Percentiles rank a stretch among this genome's conserved stretches.
These are phyloP conservation scores for Auricularia heimuer DNA, from an alignment of 768 basidiomycete genomes.

Conservation along the genomic window DNA sequence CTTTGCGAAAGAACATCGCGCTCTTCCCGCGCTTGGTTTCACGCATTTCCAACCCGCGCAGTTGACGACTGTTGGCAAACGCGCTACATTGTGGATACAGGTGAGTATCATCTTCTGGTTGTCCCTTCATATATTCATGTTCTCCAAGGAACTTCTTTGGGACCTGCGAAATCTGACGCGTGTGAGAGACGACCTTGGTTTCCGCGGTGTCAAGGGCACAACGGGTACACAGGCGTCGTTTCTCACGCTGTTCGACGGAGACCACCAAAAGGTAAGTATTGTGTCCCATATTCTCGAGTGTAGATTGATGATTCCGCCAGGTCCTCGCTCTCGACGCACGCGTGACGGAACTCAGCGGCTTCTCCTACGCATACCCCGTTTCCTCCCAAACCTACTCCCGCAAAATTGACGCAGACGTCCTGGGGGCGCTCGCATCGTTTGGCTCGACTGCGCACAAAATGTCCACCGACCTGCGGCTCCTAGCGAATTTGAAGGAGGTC, in stretches of 20 bases:
- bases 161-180: slow-evolving; percentile 89
- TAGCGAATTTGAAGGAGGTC: slow-evolving; percentile 95
- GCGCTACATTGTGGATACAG: slow-evolving; percentile 95
- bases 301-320: slow-evolving; percentile 24
- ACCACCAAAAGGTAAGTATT: slow-evolving; percentile 73
- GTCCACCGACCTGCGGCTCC: slow-evolving; percentile 85
- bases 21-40: slow-evolving; percentile 89
- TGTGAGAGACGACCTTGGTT: slow-evolving; percentile 85
- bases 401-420: slow-evolving; percentile 91
- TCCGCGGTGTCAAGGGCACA: slow-evolving; percentile 98
- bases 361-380: slow-evolving; percentile 91
- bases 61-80: slow-evolving; percentile 95
- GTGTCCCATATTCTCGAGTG: not conserved
- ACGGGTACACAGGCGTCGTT: slow-evolving; percentile 98
- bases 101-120: slow-evolving; percentile 23
- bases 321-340: slow-evolving; percentile 82
- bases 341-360: slow-evolving; percentile 87
- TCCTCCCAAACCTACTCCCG: slow-evolving; percentile 98
- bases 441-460: slow-evolving; percentile 98
- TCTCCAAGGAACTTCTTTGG: slow-evolving; percentile 77
- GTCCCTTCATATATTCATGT: not conserved
- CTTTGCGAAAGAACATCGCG: slow-evolving; percentile 80
- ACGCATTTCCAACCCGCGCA: slow-evolving; percentile 99
- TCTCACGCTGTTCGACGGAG: slow-evolving; percentile 85
- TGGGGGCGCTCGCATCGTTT: slow-evolving; percentile 79